Conservation (phyloP, 805 yeast species). For the Hanseniaspora taiwanica region DNA sequence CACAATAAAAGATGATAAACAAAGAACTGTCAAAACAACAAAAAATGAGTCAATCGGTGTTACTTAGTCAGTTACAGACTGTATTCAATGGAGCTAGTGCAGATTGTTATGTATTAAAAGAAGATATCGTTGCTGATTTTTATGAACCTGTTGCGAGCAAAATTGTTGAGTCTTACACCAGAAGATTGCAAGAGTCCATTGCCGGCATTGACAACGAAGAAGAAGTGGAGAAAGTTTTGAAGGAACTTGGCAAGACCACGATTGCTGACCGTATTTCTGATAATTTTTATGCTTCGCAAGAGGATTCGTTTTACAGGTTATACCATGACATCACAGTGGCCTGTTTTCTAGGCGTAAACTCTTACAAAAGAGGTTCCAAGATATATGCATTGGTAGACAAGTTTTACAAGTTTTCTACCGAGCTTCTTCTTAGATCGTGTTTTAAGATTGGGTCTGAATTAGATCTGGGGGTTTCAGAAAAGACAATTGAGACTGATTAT, state of each 20-base stretch:
- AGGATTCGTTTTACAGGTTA: slow-evolving; percentile 35
- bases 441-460: slow-evolving; percentile 28
- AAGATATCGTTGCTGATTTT: slow-evolving; percentile 33
- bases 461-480: slow-evolving; percentile 8
- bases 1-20: no score
- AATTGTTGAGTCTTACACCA: slow-evolving; percentile 31
- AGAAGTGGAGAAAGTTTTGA: slow-evolving; percentile 14
- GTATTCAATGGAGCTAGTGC: slow-evolving; percentile 14
- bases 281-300: slow-evolving; percentile 25
- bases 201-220: slow-evolving; percentile 12
- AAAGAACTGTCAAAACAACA: neutral
- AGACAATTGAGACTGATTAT: slow-evolving; percentile 11
- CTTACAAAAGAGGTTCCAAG: slow-evolving; percentile 34
- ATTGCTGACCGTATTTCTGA: slow-evolving; percentile 29
- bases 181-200: slow-evolving; percentile 21
- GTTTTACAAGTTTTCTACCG: slow-evolving; percentile 49
- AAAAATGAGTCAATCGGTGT: neutral
- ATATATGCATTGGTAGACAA: slow-evolving; percentile 43
- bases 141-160: slow-evolving; percentile 31
- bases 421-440: slow-evolving; percentile 50
- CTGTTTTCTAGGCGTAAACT: slow-evolving; percentile 33
- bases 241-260: slow-evolving; percentile 21
- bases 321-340: slow-evolving; percentile 58
- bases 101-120: slow-evolving; percentile 20
- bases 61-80: neutral